Base-by-base conservation (phyloP, 169 alveolate species). In the Cryptosporidium ryanae region DNA sequence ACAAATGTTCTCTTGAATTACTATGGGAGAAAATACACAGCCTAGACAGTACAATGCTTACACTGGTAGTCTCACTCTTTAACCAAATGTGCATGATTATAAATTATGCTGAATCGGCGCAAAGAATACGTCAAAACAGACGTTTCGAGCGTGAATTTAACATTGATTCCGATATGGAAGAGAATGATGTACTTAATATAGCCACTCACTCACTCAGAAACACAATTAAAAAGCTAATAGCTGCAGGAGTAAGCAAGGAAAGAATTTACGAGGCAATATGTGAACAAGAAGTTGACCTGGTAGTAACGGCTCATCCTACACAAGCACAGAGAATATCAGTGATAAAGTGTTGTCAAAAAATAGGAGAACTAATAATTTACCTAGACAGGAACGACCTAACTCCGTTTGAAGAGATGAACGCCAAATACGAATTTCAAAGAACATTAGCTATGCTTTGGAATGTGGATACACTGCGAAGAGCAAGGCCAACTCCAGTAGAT, bases 281-380 rank as follows among this genome's bases (percentile, higher is more conserved):
- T 29, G 82, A 82, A 59, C 91, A 89, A 57, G 87, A 84, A 21
- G 82, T 93, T 29, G 96, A 93, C 44, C 89, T 93, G 46, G 96
- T 93, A 15, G 82, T 93, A 48, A 93, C 96, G 0, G 94, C 96
- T 7, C 96, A 93, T 61, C 96, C 96, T 7, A 93, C 96, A 0
- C 93, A 92, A 84, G 93, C 95, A 31, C 92, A 90, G 43, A 63
- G 96, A 46, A 87, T 91, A 23, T 87, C 96, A 13, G 92, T 91
- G 10, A 82, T 92, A 57, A 82, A 82, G 68, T 90, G 91, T 67
- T 91, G 91, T 82, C 91, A 81, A 38, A 82, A 70, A 34, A 66
- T 93, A 34, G 93, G 93, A 2, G 96, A 91, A 65, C n/a, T 91
- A 34, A 81, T 92, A 21, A 25, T 92, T 50, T 82, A 93, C 55